A percentile compares a stretch with the other conserved stretches of the same genome.
Conservation (phyloP, 2,329 filamentous ascomycete genomes). For the Sclerotinia sclerotiorum region DNA sequence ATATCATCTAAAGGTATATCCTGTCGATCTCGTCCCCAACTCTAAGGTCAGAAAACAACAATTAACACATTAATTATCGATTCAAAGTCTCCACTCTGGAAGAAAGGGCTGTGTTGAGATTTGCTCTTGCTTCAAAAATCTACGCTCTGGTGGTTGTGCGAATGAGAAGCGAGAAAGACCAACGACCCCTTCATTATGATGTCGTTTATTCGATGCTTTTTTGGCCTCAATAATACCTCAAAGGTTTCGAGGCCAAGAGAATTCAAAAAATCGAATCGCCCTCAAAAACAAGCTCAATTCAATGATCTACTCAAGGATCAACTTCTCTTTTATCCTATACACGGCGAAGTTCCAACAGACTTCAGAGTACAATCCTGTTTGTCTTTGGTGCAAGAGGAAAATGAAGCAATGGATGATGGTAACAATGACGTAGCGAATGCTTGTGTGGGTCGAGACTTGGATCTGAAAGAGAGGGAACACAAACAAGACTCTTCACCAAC, state of each 20-base stretch:
- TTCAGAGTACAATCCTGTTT: conserved; percentile 26
- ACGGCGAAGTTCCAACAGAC: conserved; percentile 23
- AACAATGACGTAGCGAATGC: conserved; percentile 18
- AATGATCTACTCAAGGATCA: conserved; percentile 18
- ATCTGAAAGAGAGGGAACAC: conserved; percentile 7
- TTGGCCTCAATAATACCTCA: background rate
- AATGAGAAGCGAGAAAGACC: conserved; percentile 1
- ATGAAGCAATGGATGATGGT: conserved; percentile 11
- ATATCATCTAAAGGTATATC: conserved; percentile 21
- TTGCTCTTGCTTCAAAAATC: background rate
- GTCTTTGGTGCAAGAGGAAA: conserved; percentile 18
- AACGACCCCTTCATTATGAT: conserved; percentile 8
- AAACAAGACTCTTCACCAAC: conserved; percentile 13
- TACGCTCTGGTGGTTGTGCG: background rate
- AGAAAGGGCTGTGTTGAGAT: background rate
- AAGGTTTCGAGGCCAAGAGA: background rate
- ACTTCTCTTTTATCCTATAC: background rate
- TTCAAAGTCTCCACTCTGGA: background rate
- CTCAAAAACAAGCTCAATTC: conserved; percentile 23
- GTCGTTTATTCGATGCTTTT: conserved; percentile 14
- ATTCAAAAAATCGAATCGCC: conserved; percentile 20
- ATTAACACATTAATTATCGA: conserved; percentile 1
- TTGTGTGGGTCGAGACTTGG: conserved; percentile 9
- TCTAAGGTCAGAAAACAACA: background rate
- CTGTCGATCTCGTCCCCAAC: conserved; percentile 5